Base-by-base conservation (phyloP, 257 asterid species). In the Solanum paucissectum region DNA sequence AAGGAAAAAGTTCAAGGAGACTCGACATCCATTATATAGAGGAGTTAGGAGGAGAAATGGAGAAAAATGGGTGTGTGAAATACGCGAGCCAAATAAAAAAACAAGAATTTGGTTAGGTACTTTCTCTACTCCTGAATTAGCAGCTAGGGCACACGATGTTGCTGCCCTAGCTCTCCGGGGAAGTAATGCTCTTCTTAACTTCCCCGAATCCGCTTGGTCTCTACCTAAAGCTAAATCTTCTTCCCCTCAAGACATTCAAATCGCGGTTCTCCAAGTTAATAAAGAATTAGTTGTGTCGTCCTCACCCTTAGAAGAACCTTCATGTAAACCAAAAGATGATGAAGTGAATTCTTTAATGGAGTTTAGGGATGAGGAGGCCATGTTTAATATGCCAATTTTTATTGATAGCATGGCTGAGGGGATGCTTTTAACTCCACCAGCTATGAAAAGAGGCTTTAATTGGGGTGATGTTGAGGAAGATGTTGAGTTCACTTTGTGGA, bases 331-430 rank as follows among this genome's bases (percentile, higher is more conserved):
- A 74, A 55, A 83, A 36, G 6, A 49, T 7, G 33, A 21, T 21
- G 12, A 71, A 9, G 60, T 23, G 52, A 88, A 81, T 10, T 12
- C 6, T 27, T 23, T 2, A 11, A 8, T 55, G 69, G 18, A 74
- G 76, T 91, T 93, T 34, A 21, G 89, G 77, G 98, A 95, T 77
- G 98, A 95, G 86, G 98, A 95, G 86, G 98, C 87, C 13, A 40
- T 93, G 87, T 94, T 93, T 87, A 94, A 95, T 91, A 90, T 94
- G 97, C 98, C 98, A 32, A 89, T 36, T 6, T 90, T 94, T 87
- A 84, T 95, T 14, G 91, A 95, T 74, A 92, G 94, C 90, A 94
- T 95, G 98, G 98, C 98, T 21, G 98, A 95, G 89, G 98, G 98
- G 36, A 86, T 95, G 95, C 91, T 95, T 69, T 90, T 95, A 1